phyloP scores from a whole-genome alignment of 106 monocot genomes.

The Dioscorea zingiberensis region DNA sequence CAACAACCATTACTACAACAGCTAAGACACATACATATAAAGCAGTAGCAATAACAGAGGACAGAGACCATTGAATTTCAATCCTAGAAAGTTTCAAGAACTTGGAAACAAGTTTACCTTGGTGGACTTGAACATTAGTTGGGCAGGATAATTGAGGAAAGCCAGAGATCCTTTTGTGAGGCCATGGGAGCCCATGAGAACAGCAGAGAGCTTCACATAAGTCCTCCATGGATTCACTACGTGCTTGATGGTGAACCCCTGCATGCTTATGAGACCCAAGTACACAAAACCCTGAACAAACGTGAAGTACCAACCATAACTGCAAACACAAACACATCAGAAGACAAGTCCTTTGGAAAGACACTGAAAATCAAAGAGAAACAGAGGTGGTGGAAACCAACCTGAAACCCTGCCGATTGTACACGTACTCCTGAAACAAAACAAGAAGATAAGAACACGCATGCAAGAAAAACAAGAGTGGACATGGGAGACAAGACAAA shows the following conservation, averaged over 20 bases:
- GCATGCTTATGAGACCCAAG: conserved; percentile 55
- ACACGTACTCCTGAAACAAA: conserved; percentile 84
- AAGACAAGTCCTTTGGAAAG: neutral
- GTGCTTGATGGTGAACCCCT: conserved; percentile 77
- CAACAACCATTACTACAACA: too few species aligned
- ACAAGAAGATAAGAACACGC: neutral
- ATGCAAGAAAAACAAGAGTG: conserved; percentile 5
- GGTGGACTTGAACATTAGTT: conserved; percentile 98
- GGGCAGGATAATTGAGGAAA: conserved; percentile 94
- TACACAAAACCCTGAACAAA: conserved; percentile 93
- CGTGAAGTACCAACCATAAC: conserved; percentile 98
- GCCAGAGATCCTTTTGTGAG: conserved; percentile 92
- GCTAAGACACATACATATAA: too few species aligned
- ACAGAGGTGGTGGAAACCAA: neutral
- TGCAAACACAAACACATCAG: conserved; percentile 17
- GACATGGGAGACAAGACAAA: neutral
- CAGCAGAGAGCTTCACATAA: conserved; percentile 75
- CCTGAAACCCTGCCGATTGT: conserved; percentile 91
- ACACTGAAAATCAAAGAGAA: neutral
- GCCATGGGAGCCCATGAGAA: conserved; percentile 90
- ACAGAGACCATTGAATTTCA: too few species aligned
- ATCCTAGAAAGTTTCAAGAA: too few species aligned
- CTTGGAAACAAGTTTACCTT: conserved; percentile 36
- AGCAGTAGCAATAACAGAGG: too few species aligned
- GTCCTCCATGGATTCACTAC: conserved; percentile 96